phyloP scores from a whole-genome alignment of 148 eudicot species.

The Spergularia marina region DNA sequence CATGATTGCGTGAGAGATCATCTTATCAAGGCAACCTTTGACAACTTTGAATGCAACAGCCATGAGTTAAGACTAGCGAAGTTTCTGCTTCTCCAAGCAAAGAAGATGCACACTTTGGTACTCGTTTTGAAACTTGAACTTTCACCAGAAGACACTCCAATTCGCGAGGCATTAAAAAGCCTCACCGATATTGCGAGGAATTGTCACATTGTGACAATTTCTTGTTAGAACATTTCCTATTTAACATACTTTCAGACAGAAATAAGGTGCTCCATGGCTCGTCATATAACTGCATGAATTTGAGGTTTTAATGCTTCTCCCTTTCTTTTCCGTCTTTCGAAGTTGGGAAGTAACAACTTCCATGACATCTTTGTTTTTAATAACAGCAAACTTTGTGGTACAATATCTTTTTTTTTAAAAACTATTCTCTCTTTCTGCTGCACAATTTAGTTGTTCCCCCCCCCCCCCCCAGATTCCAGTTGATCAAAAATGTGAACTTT shows the following conservation, averaged over 20 bases:
- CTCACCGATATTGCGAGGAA: too few relatives aligned
- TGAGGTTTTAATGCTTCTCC: background rate
- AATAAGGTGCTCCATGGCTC: background rate
- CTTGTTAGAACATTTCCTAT: background rate
- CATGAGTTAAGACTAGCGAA: background rate
- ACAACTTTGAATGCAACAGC: background rate
- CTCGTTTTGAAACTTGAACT: background rate
- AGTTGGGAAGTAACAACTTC: too few relatives aligned
- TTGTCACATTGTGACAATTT: too few relatives aligned
- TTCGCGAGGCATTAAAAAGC: background rate
- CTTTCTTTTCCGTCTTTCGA: background rate
- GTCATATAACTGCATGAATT: background rate
- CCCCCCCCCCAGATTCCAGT: too few relatives aligned
- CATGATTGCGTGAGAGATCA: background rate
- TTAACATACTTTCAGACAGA: background rate
- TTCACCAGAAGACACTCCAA: background rate
- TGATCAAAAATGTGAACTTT: too few relatives aligned
- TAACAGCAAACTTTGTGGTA: background rate
- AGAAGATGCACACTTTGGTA: background rate
- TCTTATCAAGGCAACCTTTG: background rate
- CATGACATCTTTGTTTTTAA: background rate
- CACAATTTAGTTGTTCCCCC: too few relatives aligned
- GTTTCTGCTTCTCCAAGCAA: background rate
- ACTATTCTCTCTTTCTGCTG: too few relatives aligned
- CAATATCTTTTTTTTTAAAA: too few relatives aligned